phyloP scores from a whole-genome alignment of 1,284 basidiomycete species.

The Rhodotorula mucilaginosa region DNA sequence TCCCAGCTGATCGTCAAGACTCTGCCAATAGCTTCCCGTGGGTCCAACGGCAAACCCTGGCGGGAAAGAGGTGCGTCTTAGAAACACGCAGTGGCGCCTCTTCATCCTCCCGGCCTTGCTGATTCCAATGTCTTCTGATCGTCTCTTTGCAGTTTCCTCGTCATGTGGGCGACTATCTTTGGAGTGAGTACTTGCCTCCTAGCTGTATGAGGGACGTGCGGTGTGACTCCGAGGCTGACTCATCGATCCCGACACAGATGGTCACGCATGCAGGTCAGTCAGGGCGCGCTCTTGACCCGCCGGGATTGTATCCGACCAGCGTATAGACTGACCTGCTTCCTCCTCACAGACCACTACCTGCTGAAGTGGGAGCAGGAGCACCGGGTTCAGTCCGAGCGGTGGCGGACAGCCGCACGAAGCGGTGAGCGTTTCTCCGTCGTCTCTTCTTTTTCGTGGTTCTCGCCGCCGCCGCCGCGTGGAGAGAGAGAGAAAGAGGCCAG shows the following conservation, averaged over 20 bases:
- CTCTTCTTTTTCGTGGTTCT: too few species aligned
- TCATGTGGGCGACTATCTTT: conserved; percentile 23
- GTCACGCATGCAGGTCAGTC: conserved; percentile 19
- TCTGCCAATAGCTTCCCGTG: conserved; percentile 11
- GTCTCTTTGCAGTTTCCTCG: conserved; percentile 4
- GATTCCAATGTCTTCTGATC: too few species aligned
- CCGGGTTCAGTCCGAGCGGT: conserved; percentile 16
- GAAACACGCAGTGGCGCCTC: not conserved
- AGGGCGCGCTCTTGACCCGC: not conserved
- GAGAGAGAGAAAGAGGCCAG: not conserved
- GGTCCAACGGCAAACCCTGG: conserved; percentile 29
- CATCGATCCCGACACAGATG: conserved; percentile 3
- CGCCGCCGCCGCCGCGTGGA: too few species aligned
- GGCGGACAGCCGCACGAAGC: conserved; percentile 28
- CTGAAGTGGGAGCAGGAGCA: conserved; percentile 28
- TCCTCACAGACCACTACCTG: conserved; percentile 21
- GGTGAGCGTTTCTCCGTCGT: conserved; percentile 6
- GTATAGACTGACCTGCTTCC: not conserved
- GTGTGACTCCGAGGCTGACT: not conserved
- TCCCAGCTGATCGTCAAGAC: fast-evolving
- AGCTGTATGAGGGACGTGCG: not conserved
- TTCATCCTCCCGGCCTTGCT: not conserved
- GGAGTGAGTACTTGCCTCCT: conserved; percentile 2
- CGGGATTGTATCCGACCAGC: not conserved
- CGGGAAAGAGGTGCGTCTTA: conserved; percentile 22